Base-by-base conservation (phyloP, 148 eudicot genomes). In the Amaranthus cruentus region DNA sequence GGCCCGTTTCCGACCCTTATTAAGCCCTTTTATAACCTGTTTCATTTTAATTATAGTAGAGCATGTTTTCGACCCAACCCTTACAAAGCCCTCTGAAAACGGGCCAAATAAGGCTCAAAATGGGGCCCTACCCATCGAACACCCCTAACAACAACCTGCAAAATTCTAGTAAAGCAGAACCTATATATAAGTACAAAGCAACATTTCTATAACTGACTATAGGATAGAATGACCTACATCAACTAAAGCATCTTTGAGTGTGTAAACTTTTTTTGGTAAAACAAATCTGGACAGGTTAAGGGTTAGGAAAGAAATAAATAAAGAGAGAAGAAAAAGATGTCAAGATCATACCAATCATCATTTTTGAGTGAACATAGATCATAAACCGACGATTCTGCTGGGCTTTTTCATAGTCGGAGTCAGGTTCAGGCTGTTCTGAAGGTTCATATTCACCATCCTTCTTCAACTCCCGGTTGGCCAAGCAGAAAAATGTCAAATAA, bases 351-450 rank as follows among this genome's bases (percentile, higher is more conserved):
- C 92, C 96, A 7, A 90, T 90, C 96, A 90, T 90, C 96, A 90
- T 90, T 70, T 90, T 90, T 42, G 96, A 76, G 72, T 90, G 96
- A 72, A 90, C 96, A 80, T 90, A 90, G 80, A 90, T 90, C 96
- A 90, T 90, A 72, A 87, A 87, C 13, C 96, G 88, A 7, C 96
- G 85, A 58, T 87, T 75, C 78, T 88, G 73, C 77, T 87, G 96
- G 73, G 96, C 96, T 71, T 73, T 85, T 5, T 73, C 66, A 68
- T 90, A 85, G 58, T 80, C 87, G 51, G 96, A 68, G 72, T 80
- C 91, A 14, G 84, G 72, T 46, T 87, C 96, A 21, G 96, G 96
- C 60, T 77, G 73, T 62, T 87, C 88, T 4, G 91, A 53, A 53
- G 92, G 90, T 82, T 88, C 83, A 83, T 85, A 88, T 77, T 88